phyloP scores from a whole-genome alignment of 1,284 basidiomycete species.

The Golubevia pallescens region DNA sequence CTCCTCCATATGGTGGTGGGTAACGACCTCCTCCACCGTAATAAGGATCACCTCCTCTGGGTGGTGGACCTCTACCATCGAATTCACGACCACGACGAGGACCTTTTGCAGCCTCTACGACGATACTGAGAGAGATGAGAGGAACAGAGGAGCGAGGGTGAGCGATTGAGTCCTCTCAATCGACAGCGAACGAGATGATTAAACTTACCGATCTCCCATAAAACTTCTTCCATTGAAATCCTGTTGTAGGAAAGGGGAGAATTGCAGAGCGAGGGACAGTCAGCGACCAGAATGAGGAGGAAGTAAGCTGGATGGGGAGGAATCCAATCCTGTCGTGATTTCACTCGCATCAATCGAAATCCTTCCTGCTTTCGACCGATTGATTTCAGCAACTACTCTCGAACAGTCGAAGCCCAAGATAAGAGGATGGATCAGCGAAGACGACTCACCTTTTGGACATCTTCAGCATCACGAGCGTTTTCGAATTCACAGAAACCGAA shows the following conservation, averaged over 20 bases:
- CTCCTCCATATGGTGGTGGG: conserved; percentile 6
- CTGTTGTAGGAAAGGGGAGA: conserved; percentile 6
- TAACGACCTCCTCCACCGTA: conserved; percentile 17
- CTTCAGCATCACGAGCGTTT: conserved; percentile 56
- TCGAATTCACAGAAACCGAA: conserved; percentile 63
- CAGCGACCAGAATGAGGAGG: not conserved
- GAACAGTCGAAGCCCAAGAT: too few species aligned
- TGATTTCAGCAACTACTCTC: too few species aligned
- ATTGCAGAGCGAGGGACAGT: too few species aligned
- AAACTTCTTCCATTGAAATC: conserved; percentile 57
- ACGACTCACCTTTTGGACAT: conserved; percentile 46
- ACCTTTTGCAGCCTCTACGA: conserved; percentile 57
- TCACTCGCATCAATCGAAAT: too few species aligned
- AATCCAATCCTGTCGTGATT: too few species aligned
- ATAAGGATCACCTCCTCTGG: conserved; percentile 20
- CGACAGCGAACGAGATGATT: too few species aligned
- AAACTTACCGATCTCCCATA: conserved; percentile 43
- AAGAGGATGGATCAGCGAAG: too few species aligned
- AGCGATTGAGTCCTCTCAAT: not conserved
- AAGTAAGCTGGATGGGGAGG: not conserved
- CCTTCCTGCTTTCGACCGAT: too few species aligned
- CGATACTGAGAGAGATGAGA: conserved; percentile 19
- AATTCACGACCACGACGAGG: conserved; percentile 22
- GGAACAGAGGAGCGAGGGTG: not conserved
- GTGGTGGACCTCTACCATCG: conserved; percentile 9